Evolutionary conservation across 371 early-diverging fungal species (phyloP).

Genomic region (Mortierella sp.): DNA sequence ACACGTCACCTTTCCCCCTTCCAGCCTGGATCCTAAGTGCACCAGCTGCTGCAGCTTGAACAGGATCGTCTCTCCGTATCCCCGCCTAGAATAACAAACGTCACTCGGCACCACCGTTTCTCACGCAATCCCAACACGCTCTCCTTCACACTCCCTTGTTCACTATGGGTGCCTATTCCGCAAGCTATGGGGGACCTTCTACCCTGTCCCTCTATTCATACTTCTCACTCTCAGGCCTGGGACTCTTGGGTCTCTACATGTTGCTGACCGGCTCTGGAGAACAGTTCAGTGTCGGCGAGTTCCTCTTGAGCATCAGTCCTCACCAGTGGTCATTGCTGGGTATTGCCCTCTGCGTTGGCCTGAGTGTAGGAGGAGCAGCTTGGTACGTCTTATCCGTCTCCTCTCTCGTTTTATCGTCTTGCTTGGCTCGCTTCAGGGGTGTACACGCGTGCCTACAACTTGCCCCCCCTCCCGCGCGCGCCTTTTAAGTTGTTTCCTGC

Average conservation of each 20-base stretch:
- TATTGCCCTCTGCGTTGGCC: constrained; percentile 85
- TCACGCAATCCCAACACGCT: neutral
- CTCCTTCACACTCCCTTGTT: neutral
- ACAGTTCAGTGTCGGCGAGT: constrained; percentile 85
- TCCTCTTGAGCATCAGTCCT: constrained; percentile 82
- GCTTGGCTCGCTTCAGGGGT: too few relatives aligned
- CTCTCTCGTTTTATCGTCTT: too few relatives aligned
- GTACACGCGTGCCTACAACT: too few relatives aligned
- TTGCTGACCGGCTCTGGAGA: constrained; percentile 89
- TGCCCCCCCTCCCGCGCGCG: neutral
- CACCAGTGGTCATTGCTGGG: constrained; percentile 93
- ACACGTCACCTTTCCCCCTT: too few relatives aligned
- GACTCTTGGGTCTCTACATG: constrained; percentile 78
- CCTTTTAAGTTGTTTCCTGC: neutral
- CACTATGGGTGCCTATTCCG: constrained; percentile 42
- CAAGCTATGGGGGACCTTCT: constrained; percentile 26
- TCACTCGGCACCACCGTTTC: constrained; percentile 6
- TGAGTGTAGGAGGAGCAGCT: constrained; percentile 95
- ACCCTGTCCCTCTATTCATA: constrained; percentile 22
- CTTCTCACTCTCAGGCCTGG: constrained; percentile 31
- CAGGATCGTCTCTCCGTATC: neutral
- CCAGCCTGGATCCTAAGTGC: neutral
- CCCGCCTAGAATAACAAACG: constrained; percentile 6
- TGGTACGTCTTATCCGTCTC: constrained; percentile 76
- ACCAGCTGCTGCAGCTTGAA: neutral